Evolutionary conservation across 1,139 yeast species (phyloP).

Genomic region (Debaryomyces singareniensis): DNA sequence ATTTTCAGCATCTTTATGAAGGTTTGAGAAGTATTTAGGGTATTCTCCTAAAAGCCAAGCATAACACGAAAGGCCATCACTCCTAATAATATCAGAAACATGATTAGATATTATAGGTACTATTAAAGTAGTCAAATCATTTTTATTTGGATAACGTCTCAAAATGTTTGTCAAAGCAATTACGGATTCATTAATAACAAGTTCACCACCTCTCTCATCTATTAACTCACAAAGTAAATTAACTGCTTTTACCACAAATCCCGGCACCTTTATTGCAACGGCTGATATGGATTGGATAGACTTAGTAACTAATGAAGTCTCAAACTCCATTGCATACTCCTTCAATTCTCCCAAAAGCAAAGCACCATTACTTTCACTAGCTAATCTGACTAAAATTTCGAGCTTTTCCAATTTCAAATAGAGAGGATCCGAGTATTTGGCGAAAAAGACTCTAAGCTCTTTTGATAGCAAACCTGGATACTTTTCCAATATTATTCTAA

Average conservation of each 20-base stretch:
- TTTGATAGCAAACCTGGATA: constrained; percentile 75
- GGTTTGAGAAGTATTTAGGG: constrained; percentile 61
- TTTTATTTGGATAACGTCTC: constrained; percentile 66
- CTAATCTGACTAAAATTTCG: constrained; percentile 82
- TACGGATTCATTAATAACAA: constrained; percentile 74
- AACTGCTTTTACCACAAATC: constrained; percentile 60
- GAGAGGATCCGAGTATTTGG: constrained; percentile 90
- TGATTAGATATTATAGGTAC: constrained; percentile 64
- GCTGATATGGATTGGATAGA: constrained; percentile 84
- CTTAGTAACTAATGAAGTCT: constrained; percentile 77
- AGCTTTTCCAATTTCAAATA: constrained; percentile 89
- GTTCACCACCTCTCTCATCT: constrained; percentile 68
- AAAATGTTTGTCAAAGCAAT: constrained; percentile 73
- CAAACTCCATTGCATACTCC: constrained; percentile 94
- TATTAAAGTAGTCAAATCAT: constrained; percentile 55
- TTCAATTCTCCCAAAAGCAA: constrained; percentile 76
- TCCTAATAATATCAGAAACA: constrained; percentile 51
- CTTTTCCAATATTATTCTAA: constrained; percentile 82
- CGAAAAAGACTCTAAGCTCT: constrained; percentile 85
- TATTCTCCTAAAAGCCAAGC: constrained; percentile 90
- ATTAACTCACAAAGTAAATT: constrained; percentile 69
- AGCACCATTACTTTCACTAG: constrained; percentile 62
- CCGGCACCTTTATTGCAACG: constrained; percentile 73
- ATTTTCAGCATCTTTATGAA: constrained; percentile 35
- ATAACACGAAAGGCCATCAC: constrained; percentile 68